Base-by-base conservation (phyloP, 2,329 filamentous ascomycete genomes). In the Colletotrichum cuscutae region DNA sequence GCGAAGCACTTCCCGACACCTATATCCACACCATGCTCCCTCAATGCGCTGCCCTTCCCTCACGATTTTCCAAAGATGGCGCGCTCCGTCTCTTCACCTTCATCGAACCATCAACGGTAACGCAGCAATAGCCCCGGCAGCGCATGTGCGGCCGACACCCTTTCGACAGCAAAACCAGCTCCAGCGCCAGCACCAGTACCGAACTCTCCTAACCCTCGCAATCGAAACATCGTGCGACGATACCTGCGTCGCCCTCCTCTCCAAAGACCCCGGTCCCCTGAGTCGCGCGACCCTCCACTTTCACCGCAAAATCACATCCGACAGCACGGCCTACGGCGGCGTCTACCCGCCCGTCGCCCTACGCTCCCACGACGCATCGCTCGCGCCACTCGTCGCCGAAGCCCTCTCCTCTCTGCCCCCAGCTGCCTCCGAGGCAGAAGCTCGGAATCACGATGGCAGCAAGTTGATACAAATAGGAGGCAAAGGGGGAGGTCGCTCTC, bases 221-320 rank as follows among this genome's bases (percentile, higher is more conserved):
- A 95, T 97, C 79, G 94, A 97, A 81, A 93, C 93, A 11, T 95
- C 93, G 3, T 97, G 96, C 87, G 96, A 98, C 83, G 96, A 98
- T 84, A 98, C 95, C 1, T 95, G 93, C 71, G 95, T 98, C 24
- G 93, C 96, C 35, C 83, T 98, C 60, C 87, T 98, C 52, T 90
- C 94, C 66, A 92, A 91, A 77, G 77, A 82, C 35, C 75, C 76
- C 63, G 30, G 30, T 11, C 12, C 26, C 26, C 37, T 60, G 56
- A 42, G 68, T 65, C 68, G 81, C 59, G 90, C 92, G 11, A 85
- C 83, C 6, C 87, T 97, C 3, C 90, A 93, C 77, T 97, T 95
- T 85, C 92, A 98, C 80, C 87, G 92, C 77, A 97, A 94, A 77
- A 83, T 96, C 75, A 97, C 95, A 0, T 93, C 94, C 5, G 92